phyloP scores from a whole-genome alignment of 345 rosid species.

The Cochlearia excelsa region DNA sequence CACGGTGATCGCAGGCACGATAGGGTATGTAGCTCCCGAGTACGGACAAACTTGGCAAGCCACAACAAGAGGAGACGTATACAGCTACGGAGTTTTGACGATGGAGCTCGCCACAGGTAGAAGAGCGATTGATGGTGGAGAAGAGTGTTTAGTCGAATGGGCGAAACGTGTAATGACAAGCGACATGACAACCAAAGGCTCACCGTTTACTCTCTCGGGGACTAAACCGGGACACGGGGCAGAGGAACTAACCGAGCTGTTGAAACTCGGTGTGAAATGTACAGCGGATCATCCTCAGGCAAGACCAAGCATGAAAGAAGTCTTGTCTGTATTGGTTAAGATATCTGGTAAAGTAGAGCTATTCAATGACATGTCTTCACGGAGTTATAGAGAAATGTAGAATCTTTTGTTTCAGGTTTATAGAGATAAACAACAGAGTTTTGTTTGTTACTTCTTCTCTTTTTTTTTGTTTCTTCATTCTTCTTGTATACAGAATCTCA shows the following conservation, averaged over 20 bases:
- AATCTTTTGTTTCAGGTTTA: conserved; percentile 11
- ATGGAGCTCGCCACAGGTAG: conserved; percentile 93
- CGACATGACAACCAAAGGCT: conserved; percentile 29
- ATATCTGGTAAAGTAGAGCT: conserved; percentile 42
- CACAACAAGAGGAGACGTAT: conserved; percentile 91
- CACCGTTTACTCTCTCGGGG: conserved; percentile 56
- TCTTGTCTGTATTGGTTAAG: conserved; percentile 54
- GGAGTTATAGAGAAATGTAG: conserved; percentile 35
- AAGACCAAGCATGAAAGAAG: conserved; percentile 94
- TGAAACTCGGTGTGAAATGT: conserved; percentile 64
- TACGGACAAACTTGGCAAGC: conserved; percentile 94
- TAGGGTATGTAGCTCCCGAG: conserved; percentile 94
- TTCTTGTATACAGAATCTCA: conserved; percentile 38
- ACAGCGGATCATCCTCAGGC: conserved; percentile 72
- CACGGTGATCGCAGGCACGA: conserved; percentile 85
- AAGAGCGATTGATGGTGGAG: conserved; percentile 87
- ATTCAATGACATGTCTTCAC: conserved; percentile 38
- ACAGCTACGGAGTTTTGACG: conserved; percentile 74
- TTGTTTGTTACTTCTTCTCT: conserved; percentile 16
- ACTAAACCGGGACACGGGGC: conserved; percentile 67
- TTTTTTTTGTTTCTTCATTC: conserved; percentile 32
- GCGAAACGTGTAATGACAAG: conserved; percentile 58
- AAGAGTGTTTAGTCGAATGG: conserved; percentile 93
- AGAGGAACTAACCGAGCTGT: conserved; percentile 57
- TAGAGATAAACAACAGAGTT: conserved; percentile 23